Percentiles rank a stretch among this genome's conserved stretches.
These are phyloP conservation scores for Aureobasidium melanogenum DNA, from an alignment of 2,329 filamentous ascomycete species.

Conservation along the genomic window DNA sequence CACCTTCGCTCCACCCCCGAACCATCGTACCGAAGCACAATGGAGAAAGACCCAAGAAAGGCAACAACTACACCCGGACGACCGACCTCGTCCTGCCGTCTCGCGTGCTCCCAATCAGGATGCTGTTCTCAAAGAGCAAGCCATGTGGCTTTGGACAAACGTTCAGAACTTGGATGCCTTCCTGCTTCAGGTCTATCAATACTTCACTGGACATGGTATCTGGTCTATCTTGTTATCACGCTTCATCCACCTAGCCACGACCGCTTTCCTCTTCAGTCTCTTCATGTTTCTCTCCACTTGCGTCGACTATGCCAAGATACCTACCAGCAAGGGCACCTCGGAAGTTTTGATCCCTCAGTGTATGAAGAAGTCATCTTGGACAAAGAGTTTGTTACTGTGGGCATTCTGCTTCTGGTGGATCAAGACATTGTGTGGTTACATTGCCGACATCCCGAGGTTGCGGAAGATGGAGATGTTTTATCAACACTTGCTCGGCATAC, in stretches of 20 bases:
- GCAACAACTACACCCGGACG: constrained; percentile 32
- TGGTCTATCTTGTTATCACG: constrained; percentile 74
- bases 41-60: constrained; percentile 42
- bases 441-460: constrained; percentile 65
- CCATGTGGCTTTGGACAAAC: constrained; percentile 89
- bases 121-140: constrained; percentile 59
- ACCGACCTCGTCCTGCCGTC: constrained; percentile 10
- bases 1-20: constrained; percentile 14
- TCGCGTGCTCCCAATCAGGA: constrained; percentile 6
- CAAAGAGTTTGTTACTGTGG: constrained; percentile 74
- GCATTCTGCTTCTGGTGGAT: constrained; percentile 79
- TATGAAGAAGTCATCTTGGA: constrained; percentile 60
- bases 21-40: constrained; percentile 30
- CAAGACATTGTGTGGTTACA: constrained; percentile 65
- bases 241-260: constrained; percentile 64
- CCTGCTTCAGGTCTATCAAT: constrained; percentile 75
- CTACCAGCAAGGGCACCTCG: constrained; percentile 52
- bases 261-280: constrained; percentile 72
- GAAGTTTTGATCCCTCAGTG: constrained; percentile 65
- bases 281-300: constrained; percentile 79
- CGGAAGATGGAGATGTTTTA: constrained; percentile 79
- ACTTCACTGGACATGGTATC: constrained; percentile 74
- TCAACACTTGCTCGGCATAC: constrained; percentile 70
- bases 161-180: constrained; percentile 84
- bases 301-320: constrained; percentile 67